Evolutionary conservation across 108 stramenopile genomes (phyloP).

Genomic region (Chaetoceros tenuissimus): DNA sequence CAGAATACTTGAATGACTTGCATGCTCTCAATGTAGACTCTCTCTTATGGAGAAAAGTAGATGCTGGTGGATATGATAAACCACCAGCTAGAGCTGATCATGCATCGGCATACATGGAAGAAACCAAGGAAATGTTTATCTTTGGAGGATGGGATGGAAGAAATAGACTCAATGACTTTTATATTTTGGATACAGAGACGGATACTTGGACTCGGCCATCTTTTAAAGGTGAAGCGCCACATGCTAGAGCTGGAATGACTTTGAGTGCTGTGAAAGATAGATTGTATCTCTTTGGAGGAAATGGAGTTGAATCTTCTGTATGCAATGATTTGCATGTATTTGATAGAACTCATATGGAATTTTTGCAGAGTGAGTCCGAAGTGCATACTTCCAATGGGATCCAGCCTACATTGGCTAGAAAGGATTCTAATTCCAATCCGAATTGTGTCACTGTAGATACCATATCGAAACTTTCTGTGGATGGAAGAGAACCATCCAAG

Average conservation of each 20-base stretch:
- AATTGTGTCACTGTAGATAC: conserved; percentile 87
- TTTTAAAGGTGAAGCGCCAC: conserved; percentile 62
- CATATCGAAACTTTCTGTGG: conserved; percentile 54
- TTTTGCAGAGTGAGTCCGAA: neutral
- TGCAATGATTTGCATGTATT: neutral
- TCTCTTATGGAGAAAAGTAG: conserved; percentile 66
- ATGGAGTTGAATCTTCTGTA: conserved; percentile 20
- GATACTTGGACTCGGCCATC: conserved; percentile 70
- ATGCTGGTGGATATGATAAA: conserved; percentile 44
- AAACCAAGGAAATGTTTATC: conserved; percentile 76
- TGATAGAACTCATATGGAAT: neutral
- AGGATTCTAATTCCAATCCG: conserved; percentile 19
- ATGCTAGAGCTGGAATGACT: conserved; percentile 91
- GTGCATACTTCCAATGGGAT: neutral
- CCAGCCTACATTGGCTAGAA: neutral
- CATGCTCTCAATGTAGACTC: conserved; percentile 77
- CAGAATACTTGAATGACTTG: conserved; percentile 82
- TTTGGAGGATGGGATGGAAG: conserved; percentile 94
- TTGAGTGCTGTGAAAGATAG: conserved; percentile 77
- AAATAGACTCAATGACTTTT: conserved; percentile 83
- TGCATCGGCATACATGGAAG: conserved; percentile 68
- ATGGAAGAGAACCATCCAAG: conserved; percentile 70
- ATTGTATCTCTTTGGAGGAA: conserved; percentile 87
- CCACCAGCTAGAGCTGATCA: conserved; percentile 90
- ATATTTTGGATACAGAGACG: conserved; percentile 77